Base-by-base conservation (phyloP, 2,329 filamentous ascomycete genomes). In the Chaetomiaceae sp. region DNA sequence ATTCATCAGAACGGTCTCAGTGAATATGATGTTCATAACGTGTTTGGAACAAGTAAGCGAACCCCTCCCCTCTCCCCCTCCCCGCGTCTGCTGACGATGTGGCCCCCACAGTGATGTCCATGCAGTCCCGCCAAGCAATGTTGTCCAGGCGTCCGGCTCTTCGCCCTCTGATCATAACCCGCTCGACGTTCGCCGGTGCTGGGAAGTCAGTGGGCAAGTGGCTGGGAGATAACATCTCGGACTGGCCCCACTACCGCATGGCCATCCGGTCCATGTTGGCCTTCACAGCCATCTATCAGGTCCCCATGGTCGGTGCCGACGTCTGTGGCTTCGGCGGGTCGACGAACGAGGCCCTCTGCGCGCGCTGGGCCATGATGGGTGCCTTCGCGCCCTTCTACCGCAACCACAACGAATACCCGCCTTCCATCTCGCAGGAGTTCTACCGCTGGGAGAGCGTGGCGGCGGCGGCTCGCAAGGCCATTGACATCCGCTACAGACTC, bases 301-400 rank as follows among this genome's bases (percentile, higher is more conserved):
- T 88, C 1, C 84, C 85, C 9, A 83, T 88, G 77, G 81, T 81
- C 0, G 85, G 85, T 12, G 76, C 81, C 3, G 89, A 95, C 55
- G 84, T 91, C 0, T 95, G 90, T 63, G 90, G 89, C 0, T 95
- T 87, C 63, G 84, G 75, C 11, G 77, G 74, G 14, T 79, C 87
- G 61, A 84, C 85, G 0, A 86, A 79, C 11, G 82, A 87, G 65
- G 73, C 80, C 42, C 78, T 91, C 6, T 91, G 87, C 66, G 81
- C 86, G 3, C 82, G 88, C n/a, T 91, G 88, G 88, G 81, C 85
- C 1, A 77, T 79, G 23, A 76, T 90, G 0, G 87, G 86, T 15
- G 87, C 87, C 8, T 90, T 91, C 73, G 76, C 79, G 34, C 83
- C 86, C 1, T 91, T 91, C 73, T 90, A 84, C 72, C 84, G 88